These are phyloP conservation scores for Knoxia roxburghii DNA, from an alignment of 257 asterid species.

Conservation along the genomic window DNA sequence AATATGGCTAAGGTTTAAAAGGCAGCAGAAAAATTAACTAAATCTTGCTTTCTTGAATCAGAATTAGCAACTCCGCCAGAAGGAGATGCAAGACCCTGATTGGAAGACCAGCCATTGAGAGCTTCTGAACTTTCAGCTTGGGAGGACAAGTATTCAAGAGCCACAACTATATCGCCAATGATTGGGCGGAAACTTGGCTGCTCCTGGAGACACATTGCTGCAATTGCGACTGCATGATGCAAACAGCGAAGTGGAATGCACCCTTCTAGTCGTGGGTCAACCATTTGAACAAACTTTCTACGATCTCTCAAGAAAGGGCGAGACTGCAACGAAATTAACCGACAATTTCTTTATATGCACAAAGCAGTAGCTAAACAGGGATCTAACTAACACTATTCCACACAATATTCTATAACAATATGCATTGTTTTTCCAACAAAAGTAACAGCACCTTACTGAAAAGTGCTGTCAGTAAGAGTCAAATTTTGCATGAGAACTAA, in stretches of 20 bases:
- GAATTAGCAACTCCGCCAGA: constrained; percentile 26
- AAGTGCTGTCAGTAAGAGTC: not conserved
- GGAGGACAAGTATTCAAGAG: constrained; percentile 66
- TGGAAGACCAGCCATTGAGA: constrained; percentile 23
- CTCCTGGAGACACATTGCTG: constrained; percentile 90
- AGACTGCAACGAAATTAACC: constrained; percentile 36
- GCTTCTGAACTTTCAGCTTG: constrained; percentile 41
- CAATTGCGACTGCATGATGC: constrained; percentile 67
- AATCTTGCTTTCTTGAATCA: constrained; percentile 15
- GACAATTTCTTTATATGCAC: not conserved
- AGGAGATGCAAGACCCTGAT: constrained; percentile 34
- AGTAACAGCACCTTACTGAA: not conserved
- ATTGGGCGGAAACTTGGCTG: constrained; percentile 70
- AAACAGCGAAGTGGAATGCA: constrained; percentile 49
- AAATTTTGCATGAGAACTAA: not conserved
- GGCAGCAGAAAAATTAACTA: constrained; percentile 9
- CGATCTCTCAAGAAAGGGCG: constrained; percentile 61
- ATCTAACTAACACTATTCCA: not conserved
- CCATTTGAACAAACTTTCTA: constrained; percentile 50
- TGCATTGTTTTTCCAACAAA: not conserved
- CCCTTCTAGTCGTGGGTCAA: constrained; percentile 68
- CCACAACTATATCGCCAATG: constrained; percentile 60
- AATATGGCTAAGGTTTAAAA: constrained; percentile 11
- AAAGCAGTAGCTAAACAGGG: not conserved
- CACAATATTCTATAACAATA: not conserved